Percentiles rank a stretch among this genome's conserved stretches.
Conservation (phyloP, 2,329 filamentous ascomycete genomes). For the Hypoxylon sp. region DNA sequence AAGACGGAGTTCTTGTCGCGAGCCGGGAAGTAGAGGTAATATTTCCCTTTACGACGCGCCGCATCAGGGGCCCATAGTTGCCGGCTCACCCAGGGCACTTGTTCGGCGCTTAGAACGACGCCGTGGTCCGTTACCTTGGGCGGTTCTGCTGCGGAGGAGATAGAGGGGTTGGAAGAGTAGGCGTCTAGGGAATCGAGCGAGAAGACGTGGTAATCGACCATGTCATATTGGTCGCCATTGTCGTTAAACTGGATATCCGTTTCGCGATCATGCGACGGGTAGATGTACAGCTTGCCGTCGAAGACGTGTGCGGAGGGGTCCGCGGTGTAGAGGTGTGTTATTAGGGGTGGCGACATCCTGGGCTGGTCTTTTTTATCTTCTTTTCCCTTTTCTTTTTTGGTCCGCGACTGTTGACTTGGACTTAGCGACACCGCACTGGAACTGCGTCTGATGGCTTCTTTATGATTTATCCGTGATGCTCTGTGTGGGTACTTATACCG, state of each 20-base stretch:
- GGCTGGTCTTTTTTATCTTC: conserved; percentile 20
- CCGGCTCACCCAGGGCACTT: conserved; percentile 82
- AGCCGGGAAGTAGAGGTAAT: conserved; percentile 83
- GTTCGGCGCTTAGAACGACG: conserved; percentile 72
- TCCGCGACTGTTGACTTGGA: background rate
- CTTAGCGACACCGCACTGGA: background rate
- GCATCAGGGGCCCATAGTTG: conserved; percentile 87
- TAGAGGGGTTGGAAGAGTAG: conserved; percentile 20
- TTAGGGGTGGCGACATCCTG: conserved; percentile 70
- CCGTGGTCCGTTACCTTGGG: conserved; percentile 76
- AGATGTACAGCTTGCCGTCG: conserved; percentile 80
- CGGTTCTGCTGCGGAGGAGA: conserved; percentile 12
- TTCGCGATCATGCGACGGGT: conserved; percentile 84
- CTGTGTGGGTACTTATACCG: conserved; percentile 23
- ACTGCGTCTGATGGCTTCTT: background rate
- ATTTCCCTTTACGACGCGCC: conserved; percentile 73
- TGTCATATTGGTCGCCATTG: conserved; percentile 88
- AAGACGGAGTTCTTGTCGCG: conserved; percentile 78
- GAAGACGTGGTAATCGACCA: conserved; percentile 87
- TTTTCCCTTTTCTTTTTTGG: background rate
- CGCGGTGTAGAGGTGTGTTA: conserved; percentile 82
- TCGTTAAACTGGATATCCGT: conserved; percentile 82
- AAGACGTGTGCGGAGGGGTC: conserved; percentile 87
- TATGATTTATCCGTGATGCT: conserved; percentile 5
- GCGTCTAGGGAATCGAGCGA: conserved; percentile 68